Evolutionary conservation across 495 filamentous ascomycete species (phyloP).

Genomic region (Penicillium antarcticum): DNA sequence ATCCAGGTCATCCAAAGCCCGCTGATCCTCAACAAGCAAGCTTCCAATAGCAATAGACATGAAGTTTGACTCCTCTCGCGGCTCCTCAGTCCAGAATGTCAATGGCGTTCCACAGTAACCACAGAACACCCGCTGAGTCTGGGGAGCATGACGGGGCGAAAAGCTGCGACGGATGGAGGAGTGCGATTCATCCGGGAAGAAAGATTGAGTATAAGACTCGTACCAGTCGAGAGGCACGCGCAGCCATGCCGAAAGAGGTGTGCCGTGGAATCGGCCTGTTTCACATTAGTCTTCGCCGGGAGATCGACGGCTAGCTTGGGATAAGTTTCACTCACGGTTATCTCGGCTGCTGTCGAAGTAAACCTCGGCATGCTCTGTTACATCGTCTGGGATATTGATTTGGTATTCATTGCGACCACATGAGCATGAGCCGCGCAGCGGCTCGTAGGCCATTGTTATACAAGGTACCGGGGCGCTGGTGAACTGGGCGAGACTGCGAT

Average conservation of each 20-base stretch:
- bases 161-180: conserved; percentile 68
- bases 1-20: conserved; percentile 63
- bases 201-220: conserved; percentile 64
- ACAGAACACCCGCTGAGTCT: conserved; percentile 74
- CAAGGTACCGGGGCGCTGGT: background rate
- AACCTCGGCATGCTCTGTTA: conserved; percentile 56
- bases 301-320: conserved; percentile 2
- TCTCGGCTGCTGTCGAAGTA: conserved; percentile 64
- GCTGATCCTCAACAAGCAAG: conserved; percentile 61
- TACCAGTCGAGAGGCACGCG: conserved; percentile 77
- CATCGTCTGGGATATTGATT: conserved; percentile 60
- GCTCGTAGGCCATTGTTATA: conserved; percentile 34
- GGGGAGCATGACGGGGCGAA: conserved; percentile 54
- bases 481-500: background rate
- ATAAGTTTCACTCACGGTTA: conserved; percentile 53
- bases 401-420: conserved; percentile 84
- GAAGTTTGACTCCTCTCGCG: conserved; percentile 63
- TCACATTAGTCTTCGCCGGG: conserved; percentile 1
- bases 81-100: conserved; percentile 73
- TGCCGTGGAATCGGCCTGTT: conserved; percentile 61
- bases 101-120: conserved; percentile 85
- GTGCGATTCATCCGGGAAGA: conserved; percentile 75
- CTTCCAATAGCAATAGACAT: conserved; percentile 74
- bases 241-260: conserved; percentile 73
- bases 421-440: conserved; percentile 71